phyloP scores from a whole-genome alignment of 192 early-diverging fungal species.

The Chytriomyces hyalinus region DNA sequence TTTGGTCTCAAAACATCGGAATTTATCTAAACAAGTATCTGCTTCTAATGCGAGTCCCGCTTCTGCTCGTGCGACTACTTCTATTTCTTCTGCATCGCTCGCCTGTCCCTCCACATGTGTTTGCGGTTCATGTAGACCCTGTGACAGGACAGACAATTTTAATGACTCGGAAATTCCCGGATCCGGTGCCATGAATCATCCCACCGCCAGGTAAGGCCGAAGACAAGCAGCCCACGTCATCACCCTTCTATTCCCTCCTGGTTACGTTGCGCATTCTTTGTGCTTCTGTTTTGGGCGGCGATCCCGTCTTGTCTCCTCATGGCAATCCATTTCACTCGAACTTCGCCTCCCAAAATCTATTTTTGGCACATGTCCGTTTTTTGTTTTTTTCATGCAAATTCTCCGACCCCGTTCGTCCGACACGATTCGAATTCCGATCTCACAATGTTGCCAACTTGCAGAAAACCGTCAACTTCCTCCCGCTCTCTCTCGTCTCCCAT shows the following conservation, averaged over 20 bases:
- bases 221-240: background rate
- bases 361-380: background rate
- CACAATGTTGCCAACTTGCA: background rate
- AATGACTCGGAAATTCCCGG: conserved; percentile 1
- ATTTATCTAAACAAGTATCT: too few species aligned
- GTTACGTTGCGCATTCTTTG: background rate
- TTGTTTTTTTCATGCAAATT: conserved; percentile 14
- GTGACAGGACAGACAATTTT: background rate
- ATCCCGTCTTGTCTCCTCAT: background rate
- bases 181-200: background rate
- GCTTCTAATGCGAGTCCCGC: background rate
- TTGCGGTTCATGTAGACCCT: background rate
- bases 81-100: background rate
- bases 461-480: background rate
- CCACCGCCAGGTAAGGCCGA: background rate
- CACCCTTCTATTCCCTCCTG: background rate
- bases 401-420: background rate
- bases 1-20: background rate
- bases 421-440: background rate
- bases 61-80: background rate
- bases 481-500: background rate
- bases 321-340: background rate
- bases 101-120: background rate
- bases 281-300: background rate
- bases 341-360: conserved; percentile 1